Base-by-base conservation (phyloP, 2,329 filamentous ascomycete species). In the Salinomyces thailandicus region DNA sequence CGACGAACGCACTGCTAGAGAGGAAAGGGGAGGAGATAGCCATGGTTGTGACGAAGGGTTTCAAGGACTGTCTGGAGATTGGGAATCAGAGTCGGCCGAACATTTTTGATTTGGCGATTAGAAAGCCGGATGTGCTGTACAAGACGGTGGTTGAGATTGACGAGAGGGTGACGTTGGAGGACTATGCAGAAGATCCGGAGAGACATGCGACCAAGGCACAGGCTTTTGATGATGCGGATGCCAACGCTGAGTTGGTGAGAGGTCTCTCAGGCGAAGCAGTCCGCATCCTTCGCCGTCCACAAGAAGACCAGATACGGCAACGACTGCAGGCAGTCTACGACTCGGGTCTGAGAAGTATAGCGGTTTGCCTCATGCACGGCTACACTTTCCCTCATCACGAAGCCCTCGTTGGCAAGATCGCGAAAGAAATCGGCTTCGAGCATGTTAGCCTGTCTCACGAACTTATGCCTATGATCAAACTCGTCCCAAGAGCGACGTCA, bases 321-420 rank as follows among this genome's bases (percentile, higher is more conserved):
- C 73, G 83, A 51, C 59, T 87, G 30, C 69, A 84, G 55, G 67
- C 69, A 5, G 67, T 93, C 3, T 82, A 75, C 44, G 73, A 81
- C 43, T 64, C 69, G 19, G 83, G 83, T 0, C 79, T 93, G 49
- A 72, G 72, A 44, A 93, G 84, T 55, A 79, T 95, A 48, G 86
- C 87, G 3, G 85, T 95, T 2, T 93, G 85, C 50, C 63, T 95
- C 41, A 87, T 94, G 78, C 87, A 95, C 55, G 82, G 81, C 4
- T 95, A 94, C 55, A 93, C 85, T 0, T 95, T 85, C 53, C 85
- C 85, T 1, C 75, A 82, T 33, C 87, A 95, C 50, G 87, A 95
- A 56, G 77, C 79, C 1, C 54, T 85, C 28, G 70, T 94, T 7
- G 85, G 85, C 12, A 73, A 69, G 46, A 65, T 94, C 32, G 87